phyloP scores from a whole-genome alignment of 495 filamentous ascomycete genomes.

The Alectoria sarmentosa region DNA sequence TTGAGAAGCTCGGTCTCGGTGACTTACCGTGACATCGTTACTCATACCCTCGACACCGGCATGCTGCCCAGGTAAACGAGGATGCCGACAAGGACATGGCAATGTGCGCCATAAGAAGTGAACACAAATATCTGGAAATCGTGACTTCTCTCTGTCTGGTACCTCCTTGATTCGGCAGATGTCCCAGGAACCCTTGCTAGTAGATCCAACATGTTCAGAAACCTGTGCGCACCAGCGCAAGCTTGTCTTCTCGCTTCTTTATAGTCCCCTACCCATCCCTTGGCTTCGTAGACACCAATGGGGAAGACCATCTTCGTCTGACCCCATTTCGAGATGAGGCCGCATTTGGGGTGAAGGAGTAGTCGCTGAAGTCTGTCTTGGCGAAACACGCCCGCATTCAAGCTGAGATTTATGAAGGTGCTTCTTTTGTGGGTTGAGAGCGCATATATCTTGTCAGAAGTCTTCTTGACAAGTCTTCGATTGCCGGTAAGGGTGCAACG shows the following conservation, averaged over 20 bases:
- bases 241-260: conserved; percentile 3
- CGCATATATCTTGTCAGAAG: background rate
- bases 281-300: background rate
- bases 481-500: background rate
- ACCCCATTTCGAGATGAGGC: background rate
- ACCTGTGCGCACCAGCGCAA: background rate
- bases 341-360: background rate
- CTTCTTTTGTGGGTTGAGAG: background rate
- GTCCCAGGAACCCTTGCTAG: background rate
- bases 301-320: background rate
- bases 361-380: background rate
- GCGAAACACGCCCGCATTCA: background rate
- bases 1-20: too few relatives aligned
- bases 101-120: background rate
- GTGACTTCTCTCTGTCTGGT: conserved; percentile 1
- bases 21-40: background rate
- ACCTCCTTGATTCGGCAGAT: too few relatives aligned
- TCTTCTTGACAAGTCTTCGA: background rate
- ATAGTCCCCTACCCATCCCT: background rate
- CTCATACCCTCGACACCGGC: background rate
- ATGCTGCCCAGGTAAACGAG: background rate
- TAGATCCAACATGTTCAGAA: background rate
- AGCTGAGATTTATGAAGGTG: background rate
- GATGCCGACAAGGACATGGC: background rate
- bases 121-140: background rate